phyloP scores from a whole-genome alignment of 2,329 filamentous ascomycete species.

The Fusarium humuli region DNA sequence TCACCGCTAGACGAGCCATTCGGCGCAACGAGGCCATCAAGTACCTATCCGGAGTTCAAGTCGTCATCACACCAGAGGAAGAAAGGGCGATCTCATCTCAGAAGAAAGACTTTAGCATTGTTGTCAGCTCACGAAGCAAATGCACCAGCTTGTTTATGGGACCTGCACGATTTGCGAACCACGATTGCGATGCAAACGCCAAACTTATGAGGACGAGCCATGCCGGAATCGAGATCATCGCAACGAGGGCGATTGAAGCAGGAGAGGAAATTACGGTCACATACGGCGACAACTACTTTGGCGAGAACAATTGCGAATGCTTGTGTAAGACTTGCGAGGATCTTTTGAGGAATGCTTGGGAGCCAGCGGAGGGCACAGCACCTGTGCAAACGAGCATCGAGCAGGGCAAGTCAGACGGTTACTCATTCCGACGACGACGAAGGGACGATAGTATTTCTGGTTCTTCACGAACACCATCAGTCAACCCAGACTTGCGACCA shows the following conservation, averaged over 20 bases:
- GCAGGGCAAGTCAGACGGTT: constrained; percentile 60
- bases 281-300: constrained; percentile 97
- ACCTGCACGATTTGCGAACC: constrained; percentile 95
- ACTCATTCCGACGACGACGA: constrained; percentile 67
- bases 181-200: constrained; percentile 95
- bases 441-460: constrained; percentile 63
- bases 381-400: constrained; percentile 66
- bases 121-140: constrained; percentile 92
- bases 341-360: constrained; percentile 84
- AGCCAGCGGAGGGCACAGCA: constrained; percentile 61
- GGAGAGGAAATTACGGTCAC: constrained; percentile 97
- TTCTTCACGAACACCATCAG: constrained; percentile 68
- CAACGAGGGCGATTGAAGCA: constrained; percentile 80
- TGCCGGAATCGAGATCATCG: constrained; percentile 91
- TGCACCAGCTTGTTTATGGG: constrained; percentile 92
- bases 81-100: constrained; percentile 82
- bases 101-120: constrained; percentile 96
- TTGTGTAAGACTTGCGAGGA: constrained; percentile 89
- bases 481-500: constrained; percentile 66
- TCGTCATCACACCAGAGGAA: constrained; percentile 91
- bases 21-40: constrained; percentile 87
- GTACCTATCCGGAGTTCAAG: constrained; percentile 90
- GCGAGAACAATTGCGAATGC: constrained; percentile 93
- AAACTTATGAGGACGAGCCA: constrained; percentile 84
- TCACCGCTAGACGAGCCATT: constrained; percentile 84